Evolutionary conservation across 805 yeast species (phyloP), one percentile per base, ranked within the genome.

Genomic region (Blastobotrys peoriensis): DNA sequence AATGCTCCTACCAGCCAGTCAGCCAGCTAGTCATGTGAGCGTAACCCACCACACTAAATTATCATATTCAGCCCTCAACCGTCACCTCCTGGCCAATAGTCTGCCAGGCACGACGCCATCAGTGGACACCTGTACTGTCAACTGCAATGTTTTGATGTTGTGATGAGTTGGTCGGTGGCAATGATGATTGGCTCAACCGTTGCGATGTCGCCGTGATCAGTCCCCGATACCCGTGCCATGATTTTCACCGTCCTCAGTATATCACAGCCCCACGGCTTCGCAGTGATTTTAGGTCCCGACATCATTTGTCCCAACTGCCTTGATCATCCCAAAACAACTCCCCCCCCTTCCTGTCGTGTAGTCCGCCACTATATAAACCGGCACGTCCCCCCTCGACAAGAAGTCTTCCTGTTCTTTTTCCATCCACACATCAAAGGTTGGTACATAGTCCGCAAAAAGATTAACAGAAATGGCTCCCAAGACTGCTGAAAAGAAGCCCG

Each of bases 401-500:
- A 13, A 25, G 30, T 25, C 30, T 25, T 25, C 30, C 30, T 25
- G 30, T 25, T 25, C 30, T 44, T 41, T 45, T 50, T 54, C 46
- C 50, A 52, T 58, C 56, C 56, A 52, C 53, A 48, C 44, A 47
- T 46, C 49, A 40, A 44, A 41, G 28, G 34, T 39, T 41, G 38
- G 50, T 36, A 52, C 51, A 44, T 43, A 55, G 48, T 46, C 52
- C 55, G 44, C 49, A 56, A 58, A 61, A 59, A 58, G 51, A 49
- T 58, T 54, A 45, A 54, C 55, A 47, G 57, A 49, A 62, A 69
- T 68, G 73, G 63, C 71, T 50, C 62, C 71, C 38, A 64, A 64
- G 52, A 69, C 73, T 63, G 82, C 79, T 63, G 79, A 75, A 67
- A 76, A 78, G 78, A 76, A 78, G 66, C 81, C 81, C 61, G 70